Conservation (phyloP, 306 rosid genomes). For the Quercus bicolor region DNA sequence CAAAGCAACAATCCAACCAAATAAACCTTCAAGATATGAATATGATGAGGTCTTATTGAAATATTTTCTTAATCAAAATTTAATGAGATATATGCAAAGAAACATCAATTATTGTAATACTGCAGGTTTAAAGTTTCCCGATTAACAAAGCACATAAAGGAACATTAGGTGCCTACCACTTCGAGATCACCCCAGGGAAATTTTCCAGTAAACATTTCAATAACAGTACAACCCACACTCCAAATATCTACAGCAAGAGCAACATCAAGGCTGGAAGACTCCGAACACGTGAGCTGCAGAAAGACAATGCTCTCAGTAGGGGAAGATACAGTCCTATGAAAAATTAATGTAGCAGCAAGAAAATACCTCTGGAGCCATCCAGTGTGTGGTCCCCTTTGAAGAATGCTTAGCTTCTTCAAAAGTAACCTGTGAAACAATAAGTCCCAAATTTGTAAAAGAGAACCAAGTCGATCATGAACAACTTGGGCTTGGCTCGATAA, state of each 20-base stretch:
- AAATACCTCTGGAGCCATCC: conserved; percentile 99
- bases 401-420: no score
- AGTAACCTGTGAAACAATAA: no score
- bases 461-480: no score
- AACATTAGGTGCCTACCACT: conserved; percentile 52
- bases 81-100: not conserved
- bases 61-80: no score
- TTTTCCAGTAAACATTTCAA: conserved; percentile 65
- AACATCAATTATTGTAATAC: not conserved
- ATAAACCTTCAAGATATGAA: no score
- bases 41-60: no score
- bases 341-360: no score
- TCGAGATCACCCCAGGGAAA: conserved; percentile 46
- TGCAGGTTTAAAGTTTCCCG: not conserved
- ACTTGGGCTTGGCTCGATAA: no score
- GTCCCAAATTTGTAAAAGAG: conserved; percentile 19
- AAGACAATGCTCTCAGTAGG: conserved; percentile 20
- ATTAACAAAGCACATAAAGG: not conserved
- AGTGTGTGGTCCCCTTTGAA: no score
- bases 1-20: no score
- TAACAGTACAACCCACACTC: conserved; percentile 93
- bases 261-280: conserved; percentile 63
- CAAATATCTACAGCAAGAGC: conserved; percentile 90
- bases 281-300: conserved; percentile 72
- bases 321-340: not conserved